These are phyloP conservation scores for Rhodotorula sphaerocarpa DNA, from an alignment of 768 basidiomycete species.

Conservation along the genomic window DNA sequence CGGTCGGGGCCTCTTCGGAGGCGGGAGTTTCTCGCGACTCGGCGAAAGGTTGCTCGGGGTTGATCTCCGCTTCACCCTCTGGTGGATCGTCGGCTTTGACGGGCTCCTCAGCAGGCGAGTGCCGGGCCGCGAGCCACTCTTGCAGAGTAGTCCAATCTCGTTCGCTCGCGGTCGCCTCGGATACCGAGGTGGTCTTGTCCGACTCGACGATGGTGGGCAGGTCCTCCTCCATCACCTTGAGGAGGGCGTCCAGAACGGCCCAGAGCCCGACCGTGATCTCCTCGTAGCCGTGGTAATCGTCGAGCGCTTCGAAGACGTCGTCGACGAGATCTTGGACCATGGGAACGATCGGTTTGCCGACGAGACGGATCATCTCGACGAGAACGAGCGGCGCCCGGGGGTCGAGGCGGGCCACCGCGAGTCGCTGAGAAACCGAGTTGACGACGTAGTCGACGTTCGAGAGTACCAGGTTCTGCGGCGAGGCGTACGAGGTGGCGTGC, in stretches of 20 bases:
- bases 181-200: neutral
- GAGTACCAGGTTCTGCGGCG: conserved; percentile 73
- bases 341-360: conserved; percentile 76
- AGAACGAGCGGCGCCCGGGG: conserved; percentile 82
- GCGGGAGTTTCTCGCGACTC: conserved; percentile 44
- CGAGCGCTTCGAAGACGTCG: conserved; percentile 91
- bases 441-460: conserved; percentile 96
- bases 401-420: conserved; percentile 68
- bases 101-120: conserved; percentile 35
- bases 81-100: conserved; percentile 38
- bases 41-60: conserved; percentile 35
- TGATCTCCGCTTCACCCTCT: conserved; percentile 42
- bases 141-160: conserved; percentile 48
- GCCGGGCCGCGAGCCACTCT: conserved; percentile 52
- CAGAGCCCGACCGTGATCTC: conserved; percentile 75
- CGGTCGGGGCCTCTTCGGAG: conserved; percentile 50
- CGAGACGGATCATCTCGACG: conserved; percentile 70
- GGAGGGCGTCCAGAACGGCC: conserved; percentile 75
- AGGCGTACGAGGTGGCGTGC: conserved; percentile 73
- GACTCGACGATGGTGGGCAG: conserved; percentile 8
- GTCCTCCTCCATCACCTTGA: conserved; percentile 59
- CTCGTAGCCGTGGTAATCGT: conserved; percentile 90
- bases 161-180: conserved; percentile 8
- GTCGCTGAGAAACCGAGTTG: conserved; percentile 74
- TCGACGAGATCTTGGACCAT: conserved; percentile 90